These are phyloP conservation scores for Beverwykella pulmonaria DNA, from an alignment of 495 filamentous ascomycete species.

Conservation along the genomic window DNA sequence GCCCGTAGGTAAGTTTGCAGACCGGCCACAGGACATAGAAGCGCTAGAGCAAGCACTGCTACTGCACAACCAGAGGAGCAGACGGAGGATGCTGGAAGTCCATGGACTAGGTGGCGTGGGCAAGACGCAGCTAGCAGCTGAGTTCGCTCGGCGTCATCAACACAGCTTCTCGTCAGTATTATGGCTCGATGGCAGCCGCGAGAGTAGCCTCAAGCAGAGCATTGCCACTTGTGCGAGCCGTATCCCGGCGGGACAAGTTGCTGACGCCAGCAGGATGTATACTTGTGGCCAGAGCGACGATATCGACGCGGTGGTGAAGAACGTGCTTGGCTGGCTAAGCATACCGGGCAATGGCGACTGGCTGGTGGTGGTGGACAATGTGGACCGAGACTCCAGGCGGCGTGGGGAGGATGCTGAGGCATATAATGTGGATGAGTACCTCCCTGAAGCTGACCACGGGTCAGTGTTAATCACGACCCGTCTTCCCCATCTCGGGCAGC, in stretches of 20 bases:
- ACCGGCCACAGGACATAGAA: too few relatives aligned
- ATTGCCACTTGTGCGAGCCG: conserved; percentile 9
- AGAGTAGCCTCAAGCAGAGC: conserved; percentile 16
- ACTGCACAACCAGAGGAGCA: too few relatives aligned
- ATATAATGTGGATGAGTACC: conserved; percentile 44
- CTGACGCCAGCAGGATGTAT: background rate
- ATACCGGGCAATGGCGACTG: conserved; percentile 37
- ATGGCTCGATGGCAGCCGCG: conserved; percentile 17
- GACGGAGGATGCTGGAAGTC: background rate
- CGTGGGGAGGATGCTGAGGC: conserved; percentile 26
- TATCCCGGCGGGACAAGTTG: conserved; percentile 5
- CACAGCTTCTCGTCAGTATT: conserved; percentile 17
- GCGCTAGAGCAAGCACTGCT: too few relatives aligned
- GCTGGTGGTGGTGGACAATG: conserved; percentile 43
- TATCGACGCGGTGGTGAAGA: conserved; percentile 34
- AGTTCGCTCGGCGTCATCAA: conserved; percentile 14
- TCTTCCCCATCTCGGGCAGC: conserved; percentile 27
- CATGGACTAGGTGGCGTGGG: conserved; percentile 5
- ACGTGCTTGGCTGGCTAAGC: conserved; percentile 45
- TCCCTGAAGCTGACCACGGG: conserved; percentile 45
- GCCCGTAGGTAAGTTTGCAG: too few relatives aligned
- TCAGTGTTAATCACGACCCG: conserved; percentile 49
- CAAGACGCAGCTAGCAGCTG: background rate
- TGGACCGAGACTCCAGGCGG: conserved; percentile 22
- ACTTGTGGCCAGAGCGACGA: background rate